Percentiles rank a stretch among this genome's conserved stretches.
Evolutionary conservation across 768 basidiomycete genomes (phyloP).

Genomic region (Rhizopogon vinicolor): DNA sequence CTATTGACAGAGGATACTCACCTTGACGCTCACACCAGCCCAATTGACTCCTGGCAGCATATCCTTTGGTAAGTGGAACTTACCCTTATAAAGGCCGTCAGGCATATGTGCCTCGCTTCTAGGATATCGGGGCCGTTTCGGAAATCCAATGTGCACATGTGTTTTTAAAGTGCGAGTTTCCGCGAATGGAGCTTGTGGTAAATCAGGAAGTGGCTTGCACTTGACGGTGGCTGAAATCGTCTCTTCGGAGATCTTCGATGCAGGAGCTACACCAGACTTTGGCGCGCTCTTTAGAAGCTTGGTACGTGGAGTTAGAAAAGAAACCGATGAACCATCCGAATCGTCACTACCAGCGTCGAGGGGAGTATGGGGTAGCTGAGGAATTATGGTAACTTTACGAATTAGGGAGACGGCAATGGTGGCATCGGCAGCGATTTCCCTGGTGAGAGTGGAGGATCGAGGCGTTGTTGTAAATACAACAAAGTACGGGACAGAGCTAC

Average conservation of each 20-base stretch:
- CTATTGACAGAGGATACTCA: constrained; percentile 23
- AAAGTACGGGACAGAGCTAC: constrained; percentile 62
- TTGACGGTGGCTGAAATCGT: neutral
- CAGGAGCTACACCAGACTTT: constrained; percentile 13
- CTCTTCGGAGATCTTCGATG: constrained; percentile 9
- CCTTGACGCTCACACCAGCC: constrained; percentile 65
- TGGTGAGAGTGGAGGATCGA: constrained; percentile 46
- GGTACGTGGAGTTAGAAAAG: constrained; percentile 4
- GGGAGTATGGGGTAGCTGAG: constrained; percentile 33
- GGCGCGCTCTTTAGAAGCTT: constrained; percentile 28
- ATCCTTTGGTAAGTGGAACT: constrained; percentile 47
- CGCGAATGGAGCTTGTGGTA: constrained; percentile 15
- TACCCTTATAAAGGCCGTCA: constrained; percentile 64
- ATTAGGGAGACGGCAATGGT: constrained; percentile 64
- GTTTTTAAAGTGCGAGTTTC: constrained; percentile 25
- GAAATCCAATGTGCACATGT: constrained; percentile 61
- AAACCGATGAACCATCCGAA: constrained; percentile 21
- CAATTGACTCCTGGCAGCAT: constrained; percentile 67
- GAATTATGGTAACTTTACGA: constrained; percentile 52
- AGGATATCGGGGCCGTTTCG: constrained; percentile 53
- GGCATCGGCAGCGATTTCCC: constrained; percentile 67
- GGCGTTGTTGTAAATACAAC: constrained; percentile 68
- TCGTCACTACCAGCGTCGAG: constrained; percentile 46
- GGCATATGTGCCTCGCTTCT: constrained; percentile 48
- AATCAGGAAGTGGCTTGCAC: constrained; percentile 22